Percentiles rank a stretch among this genome's conserved stretches.
phyloP scores from a whole-genome alignment of 2,329 filamentous ascomycete genomes.

The Exophiala sp. region DNA sequence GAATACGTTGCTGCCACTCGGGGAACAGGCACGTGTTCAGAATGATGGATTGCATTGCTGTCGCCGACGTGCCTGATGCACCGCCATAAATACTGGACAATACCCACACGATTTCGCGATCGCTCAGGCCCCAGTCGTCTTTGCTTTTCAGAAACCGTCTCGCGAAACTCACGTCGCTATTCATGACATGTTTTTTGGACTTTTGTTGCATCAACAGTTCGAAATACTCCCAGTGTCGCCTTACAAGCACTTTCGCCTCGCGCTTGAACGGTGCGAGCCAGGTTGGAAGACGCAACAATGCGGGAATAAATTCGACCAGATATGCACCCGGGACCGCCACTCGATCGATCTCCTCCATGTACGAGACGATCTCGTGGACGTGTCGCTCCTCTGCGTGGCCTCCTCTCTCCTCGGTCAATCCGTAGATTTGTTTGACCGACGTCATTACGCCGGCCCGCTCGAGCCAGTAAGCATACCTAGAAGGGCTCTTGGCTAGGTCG shows the following conservation, averaged over 20 bases:
- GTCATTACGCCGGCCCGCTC: constrained; percentile 16
- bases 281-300: constrained; percentile 30
- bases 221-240: constrained; percentile 31
- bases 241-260: constrained; percentile 25
- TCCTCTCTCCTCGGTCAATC: constrained; percentile 1
- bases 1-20: constrained; percentile 26
- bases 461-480: constrained; percentile 13
- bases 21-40: constrained; percentile 31
- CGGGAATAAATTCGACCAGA: constrained; percentile 34
- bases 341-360: constrained; percentile 15
- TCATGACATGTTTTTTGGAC: constrained; percentile 28
- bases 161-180: constrained; percentile 10
- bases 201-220: constrained; percentile 30
- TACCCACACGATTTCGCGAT: constrained; percentile 32
- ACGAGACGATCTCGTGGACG: constrained; percentile 12
- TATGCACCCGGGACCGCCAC: constrained; percentile 22
- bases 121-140: constrained; percentile 28
- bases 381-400: constrained; percentile 7
- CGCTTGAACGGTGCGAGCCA: constrained; percentile 33
- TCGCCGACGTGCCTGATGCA: constrained; percentile 32
- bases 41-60: constrained; percentile 32
- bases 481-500: constrained; percentile 9
- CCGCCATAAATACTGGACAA: constrained; percentile 34
- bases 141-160: constrained; percentile 28
- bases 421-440: constrained; percentile 18